These are phyloP conservation scores for Hymenoscyphus scutula DNA, from an alignment of 2,329 filamentous ascomycete genomes.

Conservation along the genomic window DNA sequence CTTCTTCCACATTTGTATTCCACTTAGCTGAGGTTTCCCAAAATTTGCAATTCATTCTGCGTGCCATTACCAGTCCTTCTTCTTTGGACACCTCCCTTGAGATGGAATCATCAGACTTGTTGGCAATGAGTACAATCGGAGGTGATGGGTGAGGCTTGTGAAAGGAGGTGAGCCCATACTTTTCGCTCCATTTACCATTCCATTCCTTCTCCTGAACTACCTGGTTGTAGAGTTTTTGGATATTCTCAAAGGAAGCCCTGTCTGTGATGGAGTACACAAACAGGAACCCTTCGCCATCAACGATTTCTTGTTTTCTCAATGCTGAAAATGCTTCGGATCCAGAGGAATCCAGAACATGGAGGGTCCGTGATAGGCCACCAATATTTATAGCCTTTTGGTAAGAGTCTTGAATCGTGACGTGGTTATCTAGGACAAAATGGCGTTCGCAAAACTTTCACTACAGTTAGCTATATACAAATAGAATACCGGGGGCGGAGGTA, in stretches of 20 bases:
- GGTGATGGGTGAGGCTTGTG: not conserved
- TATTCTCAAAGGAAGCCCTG: not conserved
- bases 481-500: not conserved
- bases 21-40: not conserved
- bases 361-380: not conserved
- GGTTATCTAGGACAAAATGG: not conserved
- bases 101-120: not conserved
- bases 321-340: too few relatives aligned
- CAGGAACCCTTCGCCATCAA: not conserved
- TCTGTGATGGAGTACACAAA: not conserved
- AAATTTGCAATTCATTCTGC: not conserved
- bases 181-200: not conserved
- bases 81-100: not conserved
- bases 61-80: not conserved
- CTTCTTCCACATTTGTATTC: not conserved
- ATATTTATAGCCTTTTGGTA: not conserved
- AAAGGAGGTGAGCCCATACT: not conserved
- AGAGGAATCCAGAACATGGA: not conserved
- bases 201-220: not conserved
- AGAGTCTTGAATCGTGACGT: not conserved
- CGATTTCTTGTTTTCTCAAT: not conserved
- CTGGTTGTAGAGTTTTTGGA: not conserved
- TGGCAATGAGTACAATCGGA: not conserved
- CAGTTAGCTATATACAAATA: not conserved
- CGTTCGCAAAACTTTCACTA: not conserved